Base-by-base conservation (phyloP, 352 stramenopile genomes). In the Globisporangium acanthophoron region DNA sequence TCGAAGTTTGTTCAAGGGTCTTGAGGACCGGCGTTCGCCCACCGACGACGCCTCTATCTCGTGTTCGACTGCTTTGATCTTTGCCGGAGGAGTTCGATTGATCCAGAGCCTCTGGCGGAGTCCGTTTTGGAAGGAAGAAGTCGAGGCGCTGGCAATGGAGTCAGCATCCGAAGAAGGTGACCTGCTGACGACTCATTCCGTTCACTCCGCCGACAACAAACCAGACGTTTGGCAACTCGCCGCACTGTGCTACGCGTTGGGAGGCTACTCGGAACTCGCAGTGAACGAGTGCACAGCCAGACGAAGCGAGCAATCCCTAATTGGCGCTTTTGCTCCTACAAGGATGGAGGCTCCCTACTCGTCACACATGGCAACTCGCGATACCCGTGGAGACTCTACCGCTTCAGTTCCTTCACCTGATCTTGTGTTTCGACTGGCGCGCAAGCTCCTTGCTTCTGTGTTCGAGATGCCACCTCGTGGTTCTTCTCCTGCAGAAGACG, bases 231-330 rank as follows among this genome's bases (percentile, higher is more conserved):
- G 16, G 37, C 31, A 47, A 15, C 35, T 66, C 6, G 39, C 37
- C 12, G 47, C 47, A 2, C 18, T 48, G 7, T 27, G 39, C 7
- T 58, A 20, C 5, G 29, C 43, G 8, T 16, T 66, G 1, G 53
- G 60, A 29, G 60, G 60, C 0, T 66, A 58, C 48, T 52, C 47
- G 5, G 60, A 66, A 51, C 1, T 47, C 5, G 18, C 33, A 18
- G 11, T 50, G 46, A 66, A 60, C 7, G 12, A 41, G 15, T 18
- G 12, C 39, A 50, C 35, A 43, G 40, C 35, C 40, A 35, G 27
- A 18, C 20, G 27, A 24, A 40, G 6, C 29, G 20, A 49, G n/a
- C n/a, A 15, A 27, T 49, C 43, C 2, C 29, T 15, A 1, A 16
- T 44, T 20, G 24, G 37, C 3, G 18, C 50, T 8, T 61, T 29